These are phyloP conservation scores for Evansstolkia leycettana DNA, from an alignment of 495 filamentous ascomycete species.

Conservation along the genomic window DNA sequence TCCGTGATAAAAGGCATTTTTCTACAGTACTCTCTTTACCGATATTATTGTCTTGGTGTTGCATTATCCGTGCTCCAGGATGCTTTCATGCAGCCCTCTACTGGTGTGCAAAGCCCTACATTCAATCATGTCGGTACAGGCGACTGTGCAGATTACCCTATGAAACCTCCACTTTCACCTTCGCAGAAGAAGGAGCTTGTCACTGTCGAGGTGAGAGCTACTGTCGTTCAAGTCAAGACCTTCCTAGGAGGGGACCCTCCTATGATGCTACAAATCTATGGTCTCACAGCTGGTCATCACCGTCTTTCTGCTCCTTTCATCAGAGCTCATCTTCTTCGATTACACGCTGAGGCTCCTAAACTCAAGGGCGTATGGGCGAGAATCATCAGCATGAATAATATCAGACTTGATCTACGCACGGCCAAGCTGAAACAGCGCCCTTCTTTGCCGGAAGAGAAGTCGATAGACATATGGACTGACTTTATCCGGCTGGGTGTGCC, in stretches of 20 bases:
- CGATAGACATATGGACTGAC: slow-evolving; percentile 73
- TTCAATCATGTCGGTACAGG: slow-evolving; percentile 5
- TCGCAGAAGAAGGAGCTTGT: slow-evolving; percentile 50
- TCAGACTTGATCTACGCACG: slow-evolving; percentile 69
- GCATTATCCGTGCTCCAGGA: slow-evolving; percentile 63
- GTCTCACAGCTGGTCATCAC: slow-evolving; percentile 68
- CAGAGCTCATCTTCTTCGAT: slow-evolving; percentile 57
- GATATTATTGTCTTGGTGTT: slow-evolving; percentile 82
- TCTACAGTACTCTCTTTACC: slow-evolving; percentile 84
- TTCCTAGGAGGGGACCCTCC: slow-evolving; percentile 76
- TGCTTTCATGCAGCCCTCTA: slow-evolving; percentile 46
- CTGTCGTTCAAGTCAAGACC: slow-evolving; percentile 77
- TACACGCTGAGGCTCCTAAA: slow-evolving; percentile 78
- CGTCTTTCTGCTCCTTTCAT: slow-evolving; percentile 74
- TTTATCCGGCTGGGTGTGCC: slow-evolving; percentile 82
- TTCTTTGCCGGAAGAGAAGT: slow-evolving; percentile 56
- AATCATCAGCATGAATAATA: slow-evolving; percentile 67
- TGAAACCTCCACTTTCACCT: slow-evolving; percentile 18
- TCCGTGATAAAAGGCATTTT: slow-evolving; percentile 66
- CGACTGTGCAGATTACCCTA: slow-evolving; percentile 7
- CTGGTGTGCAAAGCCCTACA: neutral
- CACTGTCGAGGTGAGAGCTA: slow-evolving; percentile 64
- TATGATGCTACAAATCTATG: slow-evolving; percentile 80
- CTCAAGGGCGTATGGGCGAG: slow-evolving; percentile 75
- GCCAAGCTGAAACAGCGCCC: slow-evolving; percentile 52